Percentiles rank a stretch among this genome's conserved stretches.
phyloP scores from a whole-genome alignment of 441 rosid genomes.

The Populus tomentosa region DNA sequence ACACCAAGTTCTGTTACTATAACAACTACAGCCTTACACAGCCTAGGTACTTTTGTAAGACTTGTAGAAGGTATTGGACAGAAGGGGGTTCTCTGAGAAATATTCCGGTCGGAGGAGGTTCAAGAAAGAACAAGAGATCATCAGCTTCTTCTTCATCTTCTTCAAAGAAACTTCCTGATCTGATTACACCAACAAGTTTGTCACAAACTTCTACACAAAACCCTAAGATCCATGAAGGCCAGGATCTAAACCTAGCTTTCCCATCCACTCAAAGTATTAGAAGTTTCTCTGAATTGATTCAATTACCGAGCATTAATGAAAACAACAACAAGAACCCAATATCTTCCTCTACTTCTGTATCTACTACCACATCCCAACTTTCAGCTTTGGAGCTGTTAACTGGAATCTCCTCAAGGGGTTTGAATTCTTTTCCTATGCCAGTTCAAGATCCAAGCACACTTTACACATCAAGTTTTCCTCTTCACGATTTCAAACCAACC shows the following conservation, averaged over 20 bases:
- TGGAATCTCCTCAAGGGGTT: slow-evolving; percentile 49
- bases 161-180: too few relatives aligned
- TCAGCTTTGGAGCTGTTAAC: slow-evolving; percentile 61
- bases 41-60: slow-evolving; percentile 92
- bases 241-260: too few relatives aligned
- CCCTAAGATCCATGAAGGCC: too few relatives aligned
- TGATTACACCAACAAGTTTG: too few relatives aligned
- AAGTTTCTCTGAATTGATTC: slow-evolving; percentile 54
- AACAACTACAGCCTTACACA: slow-evolving; percentile 95
- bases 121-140: too few relatives aligned
- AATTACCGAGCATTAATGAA: slow-evolving; percentile 33
- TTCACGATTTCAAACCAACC: slow-evolving; percentile 72
- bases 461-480: slow-evolving; percentile 44
- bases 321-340: slow-evolving; percentile 32
- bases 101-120: slow-evolving; percentile 4
- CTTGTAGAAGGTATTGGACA: slow-evolving; percentile 93
- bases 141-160: too few relatives aligned
- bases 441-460: slow-evolving; percentile 46
- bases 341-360: slow-evolving; percentile 23
- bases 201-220: too few relatives aligned
- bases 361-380: slow-evolving; percentile 24
- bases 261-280: slow-evolving; percentile 37
- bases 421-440: slow-evolving; percentile 52
- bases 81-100: slow-evolving; percentile 88
- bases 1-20: slow-evolving; percentile 95